These are phyloP conservation scores for Tritrichomonas foetus DNA, from an alignment of 208 protist genomes.

Conservation along the genomic window DNA sequence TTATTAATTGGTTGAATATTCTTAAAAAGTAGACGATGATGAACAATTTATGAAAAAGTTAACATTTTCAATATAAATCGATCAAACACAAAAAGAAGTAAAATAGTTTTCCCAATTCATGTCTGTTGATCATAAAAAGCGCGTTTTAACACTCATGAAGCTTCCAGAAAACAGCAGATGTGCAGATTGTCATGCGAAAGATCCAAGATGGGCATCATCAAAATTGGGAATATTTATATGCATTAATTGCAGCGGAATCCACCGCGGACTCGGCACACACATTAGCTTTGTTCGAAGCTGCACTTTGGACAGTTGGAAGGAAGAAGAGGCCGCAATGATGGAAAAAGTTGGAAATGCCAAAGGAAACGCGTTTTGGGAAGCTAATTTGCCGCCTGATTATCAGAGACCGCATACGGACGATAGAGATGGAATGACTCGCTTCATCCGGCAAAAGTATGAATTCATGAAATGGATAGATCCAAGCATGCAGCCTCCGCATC, in stretches of 20 bases:
- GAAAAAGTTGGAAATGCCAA: constrained; percentile 31
- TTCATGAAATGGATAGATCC: too few relatives aligned
- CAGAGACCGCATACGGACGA: neutral
- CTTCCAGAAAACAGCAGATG: constrained; percentile 49
- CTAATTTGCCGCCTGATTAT: neutral
- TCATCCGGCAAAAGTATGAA: constrained; percentile 10
- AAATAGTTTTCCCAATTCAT: too few relatives aligned
- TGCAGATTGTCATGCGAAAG: constrained; percentile 43
- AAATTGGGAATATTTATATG: constrained; percentile 65
- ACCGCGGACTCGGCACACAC: constrained; percentile 62
- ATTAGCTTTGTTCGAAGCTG: constrained; percentile 57
- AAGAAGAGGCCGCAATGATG: constrained; percentile 44
- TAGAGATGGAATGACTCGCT: neutral
- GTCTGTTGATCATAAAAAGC: too few relatives aligned
- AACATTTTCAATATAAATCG: too few relatives aligned
- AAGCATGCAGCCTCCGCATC: too few relatives aligned
- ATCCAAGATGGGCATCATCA: constrained; percentile 48
- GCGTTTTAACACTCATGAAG: neutral
- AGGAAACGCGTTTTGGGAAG: constrained; percentile 1
- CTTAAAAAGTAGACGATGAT: too few relatives aligned
- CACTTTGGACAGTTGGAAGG: constrained; percentile 57
- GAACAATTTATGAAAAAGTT: too few relatives aligned
- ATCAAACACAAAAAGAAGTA: too few relatives aligned
- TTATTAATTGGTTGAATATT: too few relatives aligned
- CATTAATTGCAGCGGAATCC: constrained; percentile 60